Conservation (phyloP, 2,329 filamentous ascomycete genomes). For the Fusarium sp. region DNA sequence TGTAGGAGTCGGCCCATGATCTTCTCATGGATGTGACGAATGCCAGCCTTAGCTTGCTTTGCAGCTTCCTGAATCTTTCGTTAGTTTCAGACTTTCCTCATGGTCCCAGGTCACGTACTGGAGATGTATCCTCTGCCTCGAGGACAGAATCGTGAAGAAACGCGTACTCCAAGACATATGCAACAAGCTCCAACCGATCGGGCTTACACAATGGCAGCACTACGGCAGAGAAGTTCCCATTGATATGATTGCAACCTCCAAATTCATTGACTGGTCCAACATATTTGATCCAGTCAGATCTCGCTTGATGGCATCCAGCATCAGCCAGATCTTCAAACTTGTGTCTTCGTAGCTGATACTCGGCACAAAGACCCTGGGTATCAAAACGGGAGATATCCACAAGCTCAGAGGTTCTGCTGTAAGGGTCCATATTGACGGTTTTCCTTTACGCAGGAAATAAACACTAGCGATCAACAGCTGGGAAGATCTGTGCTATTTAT, state of each 20-base stretch:
- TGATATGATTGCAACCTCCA: neutral
- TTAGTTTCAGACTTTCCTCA: too few species aligned
- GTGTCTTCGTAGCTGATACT: neutral
- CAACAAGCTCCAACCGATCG: neutral
- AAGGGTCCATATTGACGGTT: neutral
- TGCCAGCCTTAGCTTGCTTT: neutral
- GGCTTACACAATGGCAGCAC: neutral
- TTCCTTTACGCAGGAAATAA: neutral
- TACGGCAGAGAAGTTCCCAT: neutral
- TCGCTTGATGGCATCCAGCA: neutral
- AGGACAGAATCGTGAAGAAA: neutral
- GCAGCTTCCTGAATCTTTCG: neutral
- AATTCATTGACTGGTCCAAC: neutral
- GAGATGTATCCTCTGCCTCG: neutral
- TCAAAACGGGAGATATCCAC: neutral
- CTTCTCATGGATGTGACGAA: neutral
- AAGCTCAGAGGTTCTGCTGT: neutral
- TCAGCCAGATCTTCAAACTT: neutral
- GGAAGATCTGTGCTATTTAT: neutral
- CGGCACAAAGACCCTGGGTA: neutral
- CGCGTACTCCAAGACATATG: neutral
- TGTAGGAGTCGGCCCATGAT: neutral
- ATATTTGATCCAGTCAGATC: neutral
- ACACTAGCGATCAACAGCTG: accelerated
- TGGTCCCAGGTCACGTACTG: neutral